Percentiles rank a stretch among this genome's conserved stretches.
Evolutionary conservation across 257 asterid genomes (phyloP).

Genomic region (Solanum gandarillasii): DNA sequence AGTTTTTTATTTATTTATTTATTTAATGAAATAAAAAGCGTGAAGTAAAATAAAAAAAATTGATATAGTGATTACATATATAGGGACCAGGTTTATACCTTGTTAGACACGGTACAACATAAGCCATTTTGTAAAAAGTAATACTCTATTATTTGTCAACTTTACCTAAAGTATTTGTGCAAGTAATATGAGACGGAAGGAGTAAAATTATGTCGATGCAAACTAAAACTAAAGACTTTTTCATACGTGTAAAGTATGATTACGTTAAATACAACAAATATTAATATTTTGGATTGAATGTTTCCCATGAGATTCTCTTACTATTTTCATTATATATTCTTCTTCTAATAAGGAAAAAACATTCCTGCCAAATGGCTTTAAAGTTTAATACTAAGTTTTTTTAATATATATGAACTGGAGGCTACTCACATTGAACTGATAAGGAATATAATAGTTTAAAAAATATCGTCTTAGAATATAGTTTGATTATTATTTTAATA

Average conservation of each 20-base stretch:
- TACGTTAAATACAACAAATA: background rate
- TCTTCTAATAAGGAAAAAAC: background rate
- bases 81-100: background rate
- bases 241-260: background rate
- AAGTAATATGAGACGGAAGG: background rate
- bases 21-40: background rate
- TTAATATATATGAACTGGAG: background rate
- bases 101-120: background rate
- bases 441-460: background rate
- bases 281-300: background rate
- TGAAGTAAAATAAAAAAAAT: background rate
- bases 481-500: background rate
- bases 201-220: background rate
- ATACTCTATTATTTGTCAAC: background rate
- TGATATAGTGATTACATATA: background rate
- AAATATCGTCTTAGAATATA: background rate
- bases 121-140: background rate
- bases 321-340: background rate
- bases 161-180: background rate
- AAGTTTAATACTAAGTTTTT: background rate
- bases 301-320: background rate
- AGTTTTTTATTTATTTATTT: background rate
- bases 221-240: background rate
- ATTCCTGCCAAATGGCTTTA: background rate
- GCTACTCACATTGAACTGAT: background rate